These are phyloP conservation scores for Ophiocordyceps camponoti-leonardi DNA, from an alignment of 2,329 filamentous ascomycete species.

Conservation along the genomic window DNA sequence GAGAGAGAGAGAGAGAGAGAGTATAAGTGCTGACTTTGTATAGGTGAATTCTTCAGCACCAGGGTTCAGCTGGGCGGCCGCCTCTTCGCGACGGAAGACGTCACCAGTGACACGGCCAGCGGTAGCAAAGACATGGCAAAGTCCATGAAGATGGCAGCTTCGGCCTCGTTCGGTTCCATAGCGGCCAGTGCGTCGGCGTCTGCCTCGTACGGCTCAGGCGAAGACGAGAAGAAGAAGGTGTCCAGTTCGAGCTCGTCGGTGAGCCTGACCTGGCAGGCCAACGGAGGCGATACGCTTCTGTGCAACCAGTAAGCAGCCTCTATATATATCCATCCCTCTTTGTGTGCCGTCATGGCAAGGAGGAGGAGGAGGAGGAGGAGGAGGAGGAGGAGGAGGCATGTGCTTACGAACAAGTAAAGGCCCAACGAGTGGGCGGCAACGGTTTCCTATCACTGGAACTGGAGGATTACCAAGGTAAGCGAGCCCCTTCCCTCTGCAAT, in stretches of 20 bases:
- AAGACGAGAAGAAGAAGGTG: background rate
- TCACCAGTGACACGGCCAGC: background rate
- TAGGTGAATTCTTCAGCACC: slow-evolving; percentile 2
- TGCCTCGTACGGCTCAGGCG: background rate
- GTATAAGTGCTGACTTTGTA: too few relatives aligned
- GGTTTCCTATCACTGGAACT: slow-evolving; percentile 2
- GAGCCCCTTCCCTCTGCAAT: background rate
- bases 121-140: background rate
- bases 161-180: background rate
- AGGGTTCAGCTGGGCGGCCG: slow-evolving; percentile 2
- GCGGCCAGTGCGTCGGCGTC: background rate
- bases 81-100: slow-evolving; percentile 2
- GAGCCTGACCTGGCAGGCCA: slow-evolving; percentile 2
- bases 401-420: too few relatives aligned
- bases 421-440: slow-evolving; percentile 1
- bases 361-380: too few relatives aligned
- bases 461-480: slow-evolving; percentile 1
- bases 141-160: slow-evolving; percentile 1
- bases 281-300: slow-evolving; percentile 2
- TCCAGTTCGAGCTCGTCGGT: background rate
- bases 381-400: too few relatives aligned
- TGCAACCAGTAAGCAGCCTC: slow-evolving; percentile 1
- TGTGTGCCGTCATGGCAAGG: background rate
- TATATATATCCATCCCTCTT: too few relatives aligned
- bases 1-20: too few relatives aligned